Percentiles rank a stretch among this genome's conserved stretches.
Evolutionary conservation across 331 rosid genomes (phyloP).

Genomic region (Malus hybrid): DNA sequence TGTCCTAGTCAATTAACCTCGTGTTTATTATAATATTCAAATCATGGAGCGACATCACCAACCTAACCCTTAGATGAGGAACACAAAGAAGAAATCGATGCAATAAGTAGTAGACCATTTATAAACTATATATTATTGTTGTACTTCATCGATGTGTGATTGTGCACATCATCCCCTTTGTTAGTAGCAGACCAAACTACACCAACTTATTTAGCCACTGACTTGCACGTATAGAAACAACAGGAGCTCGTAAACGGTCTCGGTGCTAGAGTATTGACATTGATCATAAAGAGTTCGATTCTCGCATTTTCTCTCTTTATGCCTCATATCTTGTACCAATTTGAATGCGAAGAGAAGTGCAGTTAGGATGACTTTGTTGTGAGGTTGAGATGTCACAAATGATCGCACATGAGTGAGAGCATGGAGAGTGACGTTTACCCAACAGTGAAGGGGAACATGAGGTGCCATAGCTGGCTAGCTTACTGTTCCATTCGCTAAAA

Average conservation of each 20-base stretch:
- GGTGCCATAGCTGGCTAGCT: no score
- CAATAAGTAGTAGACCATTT: background rate
- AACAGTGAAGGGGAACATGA: constrained; percentile 27
- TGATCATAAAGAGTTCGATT: background rate
- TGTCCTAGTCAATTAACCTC: background rate
- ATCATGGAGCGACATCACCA: background rate
- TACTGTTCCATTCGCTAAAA: constrained; percentile 29
- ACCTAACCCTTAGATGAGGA: background rate
- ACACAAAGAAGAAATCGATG: background rate
- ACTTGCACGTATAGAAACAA: background rate
- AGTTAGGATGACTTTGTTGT: background rate
- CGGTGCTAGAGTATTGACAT: background rate
- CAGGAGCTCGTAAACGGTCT: background rate
- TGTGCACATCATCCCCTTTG: background rate
- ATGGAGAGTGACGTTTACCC: background rate
- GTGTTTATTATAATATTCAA: no score
- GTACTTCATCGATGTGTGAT: background rate
- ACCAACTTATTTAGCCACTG: background rate
- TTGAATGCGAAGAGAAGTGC: background rate
- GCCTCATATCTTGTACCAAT: background rate
- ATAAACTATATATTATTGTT: background rate
- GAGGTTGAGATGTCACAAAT: background rate
- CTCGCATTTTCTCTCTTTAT: background rate
- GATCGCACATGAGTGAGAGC: background rate
- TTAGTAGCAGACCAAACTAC: background rate